A percentile compares a stretch with the other conserved stretches of the same genome.
Conservation (phyloP, 768 basidiomycete genomes). For the Psilocybe cyanescens region DNA sequence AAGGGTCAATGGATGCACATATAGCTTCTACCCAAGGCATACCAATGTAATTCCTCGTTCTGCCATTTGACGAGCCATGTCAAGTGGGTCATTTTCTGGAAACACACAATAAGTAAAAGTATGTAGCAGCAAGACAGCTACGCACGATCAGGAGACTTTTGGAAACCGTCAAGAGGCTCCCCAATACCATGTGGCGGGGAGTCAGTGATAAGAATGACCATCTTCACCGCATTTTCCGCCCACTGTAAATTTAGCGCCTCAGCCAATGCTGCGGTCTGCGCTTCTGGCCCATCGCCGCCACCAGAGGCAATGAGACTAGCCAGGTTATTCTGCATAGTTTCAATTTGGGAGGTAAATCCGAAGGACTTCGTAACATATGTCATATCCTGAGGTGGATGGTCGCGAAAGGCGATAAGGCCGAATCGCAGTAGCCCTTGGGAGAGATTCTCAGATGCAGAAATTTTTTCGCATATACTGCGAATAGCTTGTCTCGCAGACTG, state of each 20-base stretch:
- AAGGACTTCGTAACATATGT: conserved; percentile 54
- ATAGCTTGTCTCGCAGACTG: conserved; percentile 51
- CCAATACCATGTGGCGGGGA: conserved; percentile 64
- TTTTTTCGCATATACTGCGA: conserved; percentile 51
- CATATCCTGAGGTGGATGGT: conserved; percentile 59
- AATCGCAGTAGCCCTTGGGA: conserved; percentile 47
- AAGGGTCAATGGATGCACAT: not conserved
- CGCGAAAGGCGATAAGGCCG: conserved; percentile 58
- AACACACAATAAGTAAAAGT: not conserved
- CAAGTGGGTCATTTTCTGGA: conserved; percentile 33
- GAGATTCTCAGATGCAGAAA: conserved; percentile 51
- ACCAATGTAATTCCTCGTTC: conserved; percentile 55
- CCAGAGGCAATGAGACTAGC: conserved; percentile 44
- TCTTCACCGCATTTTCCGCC: conserved; percentile 52
- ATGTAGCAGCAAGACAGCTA: not conserved
- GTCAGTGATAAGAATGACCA: conserved; percentile 60
- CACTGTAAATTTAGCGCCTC: conserved; percentile 52
- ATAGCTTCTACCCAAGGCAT: conserved; percentile 14
- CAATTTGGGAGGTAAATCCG: conserved; percentile 54
- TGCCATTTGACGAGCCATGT: conserved; percentile 47
- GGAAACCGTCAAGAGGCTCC: conserved; percentile 50
- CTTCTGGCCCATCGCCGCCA: conserved; percentile 61
- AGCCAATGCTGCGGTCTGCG: conserved; percentile 56
- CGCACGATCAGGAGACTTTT: conserved; percentile 32
- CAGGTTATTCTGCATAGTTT: conserved; percentile 44